Evolutionary conservation across 2,329 filamentous ascomycete genomes (phyloP).

Genomic region (Xylaria sp.): DNA sequence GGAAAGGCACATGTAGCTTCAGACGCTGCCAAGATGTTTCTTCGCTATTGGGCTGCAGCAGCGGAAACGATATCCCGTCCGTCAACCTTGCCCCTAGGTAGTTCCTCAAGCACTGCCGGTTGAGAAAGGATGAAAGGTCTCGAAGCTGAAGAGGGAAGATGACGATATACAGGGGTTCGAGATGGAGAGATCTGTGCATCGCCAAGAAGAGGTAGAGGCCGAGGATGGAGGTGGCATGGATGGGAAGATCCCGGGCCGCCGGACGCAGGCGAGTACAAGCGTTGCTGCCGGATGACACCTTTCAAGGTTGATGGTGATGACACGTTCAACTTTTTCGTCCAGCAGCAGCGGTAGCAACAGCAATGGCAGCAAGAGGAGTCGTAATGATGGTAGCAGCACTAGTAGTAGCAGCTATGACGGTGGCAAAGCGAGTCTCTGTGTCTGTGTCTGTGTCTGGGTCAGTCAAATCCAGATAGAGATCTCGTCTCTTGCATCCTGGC

Average conservation of each 20-base stretch:
- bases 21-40: slow-evolving; percentile 27
- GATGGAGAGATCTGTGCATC: slow-evolving; percentile 7
- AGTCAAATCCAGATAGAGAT: not conserved
- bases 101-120: not conserved
- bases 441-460: not conserved
- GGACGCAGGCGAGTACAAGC: slow-evolving; percentile 27
- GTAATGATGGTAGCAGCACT: not conserved
- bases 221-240: slow-evolving; percentile 9
- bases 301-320: slow-evolving; percentile 12
- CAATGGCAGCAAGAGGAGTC: not conserved
- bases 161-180: not conserved
- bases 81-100: not conserved
- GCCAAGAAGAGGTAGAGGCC: slow-evolving; percentile 4
- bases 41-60: slow-evolving; percentile 24
- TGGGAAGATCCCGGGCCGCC: slow-evolving; percentile 18
- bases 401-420: not conserved
- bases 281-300: slow-evolving; percentile 30
- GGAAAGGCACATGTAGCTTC: slow-evolving; percentile 23
- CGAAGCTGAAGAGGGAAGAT: not conserved
- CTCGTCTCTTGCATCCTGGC: slow-evolving; percentile 3
- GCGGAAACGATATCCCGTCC: slow-evolving; percentile 20
- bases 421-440: not conserved
- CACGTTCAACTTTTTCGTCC: not conserved
- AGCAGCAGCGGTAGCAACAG: not conserved
- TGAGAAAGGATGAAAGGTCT: not conserved